phyloP scores from a whole-genome alignment of 495 filamentous ascomycete species.

The Filosporella fistucella region DNA sequence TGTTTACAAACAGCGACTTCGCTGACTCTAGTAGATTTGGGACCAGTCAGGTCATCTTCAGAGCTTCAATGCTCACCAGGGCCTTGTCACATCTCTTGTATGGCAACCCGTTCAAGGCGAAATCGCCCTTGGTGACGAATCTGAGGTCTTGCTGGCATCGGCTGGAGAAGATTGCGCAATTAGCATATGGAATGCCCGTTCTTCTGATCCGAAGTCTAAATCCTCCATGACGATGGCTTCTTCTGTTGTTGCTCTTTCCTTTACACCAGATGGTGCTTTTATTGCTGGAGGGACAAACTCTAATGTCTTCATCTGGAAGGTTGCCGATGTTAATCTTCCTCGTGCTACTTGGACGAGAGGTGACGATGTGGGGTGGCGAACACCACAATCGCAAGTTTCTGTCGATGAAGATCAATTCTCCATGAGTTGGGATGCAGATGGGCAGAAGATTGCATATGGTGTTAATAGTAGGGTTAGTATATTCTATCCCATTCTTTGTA shows the following conservation, averaged over 20 bases:
- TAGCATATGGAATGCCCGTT: constrained; percentile 62
- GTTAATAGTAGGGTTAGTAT: constrained; percentile 60
- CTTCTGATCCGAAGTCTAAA: constrained; percentile 48
- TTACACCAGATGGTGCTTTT: constrained; percentile 68
- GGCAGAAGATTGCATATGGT: constrained; percentile 69
- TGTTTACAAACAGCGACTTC: constrained; percentile 11
- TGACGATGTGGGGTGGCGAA: constrained; percentile 44
- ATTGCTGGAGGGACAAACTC: constrained; percentile 65
- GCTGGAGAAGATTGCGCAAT: constrained; percentile 59
- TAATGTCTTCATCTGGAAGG: constrained; percentile 67
- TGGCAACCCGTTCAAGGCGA: constrained; percentile 45
- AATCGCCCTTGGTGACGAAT: constrained; percentile 25
- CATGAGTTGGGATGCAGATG: constrained; percentile 72
- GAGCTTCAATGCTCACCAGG: constrained; percentile 44
- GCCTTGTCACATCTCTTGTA: constrained; percentile 39
- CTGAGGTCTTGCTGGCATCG: constrained; percentile 46
- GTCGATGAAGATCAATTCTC: constrained; percentile 48
- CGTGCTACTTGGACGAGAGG: constrained; percentile 56
- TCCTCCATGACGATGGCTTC: constrained; percentile 52
- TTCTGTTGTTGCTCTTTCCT: constrained; percentile 58
- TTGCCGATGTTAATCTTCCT: constrained; percentile 58
- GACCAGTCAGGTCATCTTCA: constrained; percentile 37
- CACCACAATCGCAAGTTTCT: constrained; percentile 39
- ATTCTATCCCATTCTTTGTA: neutral
- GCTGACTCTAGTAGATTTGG: constrained; percentile 38